Evolutionary conservation across 2,329 filamentous ascomycete species (phyloP).

Genomic region (Didymella exigua): DNA sequence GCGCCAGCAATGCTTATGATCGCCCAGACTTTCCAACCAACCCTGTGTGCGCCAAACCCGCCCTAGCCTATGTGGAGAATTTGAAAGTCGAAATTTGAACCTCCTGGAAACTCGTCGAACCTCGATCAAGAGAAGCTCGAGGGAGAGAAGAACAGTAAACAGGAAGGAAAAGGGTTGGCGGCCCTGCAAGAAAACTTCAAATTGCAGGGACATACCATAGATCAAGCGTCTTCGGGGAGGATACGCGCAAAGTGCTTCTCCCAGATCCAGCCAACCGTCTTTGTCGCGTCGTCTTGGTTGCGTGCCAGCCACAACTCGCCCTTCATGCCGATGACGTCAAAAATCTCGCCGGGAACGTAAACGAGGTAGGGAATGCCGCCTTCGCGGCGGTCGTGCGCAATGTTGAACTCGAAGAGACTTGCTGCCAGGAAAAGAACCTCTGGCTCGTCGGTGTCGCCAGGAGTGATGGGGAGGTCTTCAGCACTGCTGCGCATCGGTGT

Average conservation of each 20-base stretch:
- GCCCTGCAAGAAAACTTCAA: neutral
- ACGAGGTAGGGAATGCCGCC: conserved; percentile 95
- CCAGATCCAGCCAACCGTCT: conserved; percentile 96
- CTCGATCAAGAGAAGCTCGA: neutral
- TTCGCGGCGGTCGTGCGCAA: conserved; percentile 87
- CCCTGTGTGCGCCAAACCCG: conserved; percentile 2
- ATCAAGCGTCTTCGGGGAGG: conserved; percentile 42
- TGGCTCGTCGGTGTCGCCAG: conserved; percentile 61
- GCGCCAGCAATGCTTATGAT: conserved; percentile 17
- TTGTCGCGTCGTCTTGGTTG: conserved; percentile 87
- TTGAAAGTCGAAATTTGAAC: neutral
- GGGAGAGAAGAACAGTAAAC: neutral
- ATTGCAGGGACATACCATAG: neutral
- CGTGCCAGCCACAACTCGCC: conserved; percentile 97
- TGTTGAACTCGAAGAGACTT: conserved; percentile 96
- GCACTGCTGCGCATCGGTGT: conserved; percentile 35
- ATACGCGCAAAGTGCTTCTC: conserved; percentile 82
- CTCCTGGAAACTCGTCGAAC: neutral
- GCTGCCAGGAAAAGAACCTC: conserved; percentile 89
- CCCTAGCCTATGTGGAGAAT: conserved; percentile 8
- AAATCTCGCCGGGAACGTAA: conserved; percentile 85
- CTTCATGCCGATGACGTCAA: conserved; percentile 84
- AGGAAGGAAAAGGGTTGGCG: neutral
- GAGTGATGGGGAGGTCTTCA: conserved; percentile 32
- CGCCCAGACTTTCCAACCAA: conserved; percentile 1